These are phyloP conservation scores for Tolypocladium inflatum DNA, from an alignment of 2,329 filamentous ascomycete species.

Conservation along the genomic window DNA sequence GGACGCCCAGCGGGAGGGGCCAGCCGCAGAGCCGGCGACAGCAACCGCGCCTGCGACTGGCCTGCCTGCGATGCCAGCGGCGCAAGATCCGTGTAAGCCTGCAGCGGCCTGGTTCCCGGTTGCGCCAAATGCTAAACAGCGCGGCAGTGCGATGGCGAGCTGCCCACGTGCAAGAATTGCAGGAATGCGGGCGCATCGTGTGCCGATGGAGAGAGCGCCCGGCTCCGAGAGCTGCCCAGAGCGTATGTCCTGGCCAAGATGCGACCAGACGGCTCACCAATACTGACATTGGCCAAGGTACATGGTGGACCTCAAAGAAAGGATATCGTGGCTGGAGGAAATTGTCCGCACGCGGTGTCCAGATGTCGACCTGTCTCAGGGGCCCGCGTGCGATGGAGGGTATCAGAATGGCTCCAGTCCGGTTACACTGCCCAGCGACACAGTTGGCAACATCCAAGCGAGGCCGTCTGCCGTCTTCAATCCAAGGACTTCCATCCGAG, in stretches of 20 bases:
- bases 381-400: neutral
- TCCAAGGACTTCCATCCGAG: neutral
- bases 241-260: conserved; percentile 16
- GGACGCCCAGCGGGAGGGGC: conserved; percentile 3
- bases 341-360: conserved; percentile 31
- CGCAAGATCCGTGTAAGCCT: conserved; percentile 36
- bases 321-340: conserved; percentile 30
- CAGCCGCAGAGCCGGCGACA: conserved; percentile 12
- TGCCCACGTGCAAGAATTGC: conserved; percentile 33
- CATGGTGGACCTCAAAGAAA: conserved; percentile 2
- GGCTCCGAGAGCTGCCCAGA: conserved; percentile 28
- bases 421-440: neutral
- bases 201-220: conserved; percentile 31
- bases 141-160: conserved; percentile 31
- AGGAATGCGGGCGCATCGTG: conserved; percentile 30
- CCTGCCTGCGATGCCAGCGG: conserved; percentile 31
- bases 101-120: no score
- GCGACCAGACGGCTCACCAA: neutral
- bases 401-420: neutral
- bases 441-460: neutral
- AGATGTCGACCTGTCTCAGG: conserved; percentile 27
- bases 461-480: conserved; percentile 3
- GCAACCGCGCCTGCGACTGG: conserved; percentile 15
- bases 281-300: neutral
- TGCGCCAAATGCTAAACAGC: neutral